A percentile compares a stretch with the other conserved stretches of the same genome.
phyloP scores from a whole-genome alignment of 306 rosid species.

The Vicia faba region DNA sequence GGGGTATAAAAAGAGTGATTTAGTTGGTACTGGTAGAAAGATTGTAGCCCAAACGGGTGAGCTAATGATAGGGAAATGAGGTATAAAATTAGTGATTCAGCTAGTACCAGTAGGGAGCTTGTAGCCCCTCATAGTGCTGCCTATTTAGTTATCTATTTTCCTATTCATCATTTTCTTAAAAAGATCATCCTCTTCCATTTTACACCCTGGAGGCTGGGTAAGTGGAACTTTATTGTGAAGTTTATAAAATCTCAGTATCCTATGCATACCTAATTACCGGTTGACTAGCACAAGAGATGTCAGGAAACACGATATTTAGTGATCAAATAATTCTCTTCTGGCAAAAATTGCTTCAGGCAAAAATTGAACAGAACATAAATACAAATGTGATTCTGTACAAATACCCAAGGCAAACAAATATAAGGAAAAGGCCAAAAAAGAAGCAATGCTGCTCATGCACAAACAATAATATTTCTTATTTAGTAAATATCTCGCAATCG shows the following conservation, averaged over 20 bases:
- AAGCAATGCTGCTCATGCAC: neutral
- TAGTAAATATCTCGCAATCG: neutral
- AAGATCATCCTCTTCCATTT: conserved; percentile 4
- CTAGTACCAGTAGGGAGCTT: neutral
- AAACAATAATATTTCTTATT: neutral
- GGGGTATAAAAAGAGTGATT: neutral
- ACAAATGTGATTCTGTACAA: neutral
- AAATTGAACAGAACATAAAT: neutral
- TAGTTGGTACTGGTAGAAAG: neutral
- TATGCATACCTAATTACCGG: too few relatives aligned
- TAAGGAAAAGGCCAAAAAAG: neutral
- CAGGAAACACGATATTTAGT: too few relatives aligned
- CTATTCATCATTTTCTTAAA: neutral
- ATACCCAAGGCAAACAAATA: neutral
- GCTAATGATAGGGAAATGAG: neutral
- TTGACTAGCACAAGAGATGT: too few relatives aligned
- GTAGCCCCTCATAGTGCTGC: neutral
- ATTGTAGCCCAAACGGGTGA: conserved; percentile 2
- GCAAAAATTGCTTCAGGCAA: too few relatives aligned
- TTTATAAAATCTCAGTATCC: too few relatives aligned
- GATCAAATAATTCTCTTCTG: too few relatives aligned
- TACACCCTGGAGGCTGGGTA: neutral
- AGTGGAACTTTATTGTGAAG: neutral
- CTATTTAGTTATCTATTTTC: neutral
- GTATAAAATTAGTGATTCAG: neutral